Base-by-base conservation (phyloP, 2,329 filamentous ascomycete genomes). In the Calonectria ilicicola region DNA sequence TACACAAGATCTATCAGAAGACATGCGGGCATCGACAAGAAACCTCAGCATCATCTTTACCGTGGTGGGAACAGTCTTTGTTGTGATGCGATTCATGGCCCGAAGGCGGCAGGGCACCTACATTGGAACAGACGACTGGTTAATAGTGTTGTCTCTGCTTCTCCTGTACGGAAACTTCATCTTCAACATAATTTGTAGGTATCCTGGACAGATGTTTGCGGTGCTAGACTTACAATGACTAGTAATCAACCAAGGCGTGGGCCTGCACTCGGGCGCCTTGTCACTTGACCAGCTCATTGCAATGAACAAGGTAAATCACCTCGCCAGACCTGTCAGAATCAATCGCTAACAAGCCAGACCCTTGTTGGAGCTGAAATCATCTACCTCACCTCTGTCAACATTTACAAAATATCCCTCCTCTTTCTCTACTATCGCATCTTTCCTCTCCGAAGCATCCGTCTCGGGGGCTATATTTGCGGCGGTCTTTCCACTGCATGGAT, bases 371-470 rank as follows among this genome's bases (percentile, higher is more conserved):
- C 53, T 15, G 53, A 60, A 40, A 40, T 60, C 21, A 26, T 60
- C 32, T 60, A 60, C 2, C 4, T 60, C 21, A 26, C n/a, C 3
- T 40, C 53, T 9, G 53, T 60, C 14, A 60, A 60, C 53, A 40
- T 40, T 8, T 60, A 60, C 53, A 60, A 60, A 19, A 60, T 60
- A 32, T 60, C 53, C 3, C 35, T 60, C 6, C 53, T 60, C n/a
- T 60, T 60, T 38, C 21, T 60, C 5, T 60, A 60, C 32, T 23
- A 60, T 21, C 53, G 53, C n/a, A 60, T 60, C 32, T 60, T 60
- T 19, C 53, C 53, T 60, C 53, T 60, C 4, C 53, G 53, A 6
- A 60, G 21, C 53, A 60, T 60, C 1, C 32, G 32, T 8, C 35
- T 60, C 3, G 53, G 53, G 8, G 53, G 53, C 35, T 60, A 60